phyloP scores from a whole-genome alignment of 2,329 filamentous ascomycete genomes.

The Pseudogymnoascus sp. region DNA sequence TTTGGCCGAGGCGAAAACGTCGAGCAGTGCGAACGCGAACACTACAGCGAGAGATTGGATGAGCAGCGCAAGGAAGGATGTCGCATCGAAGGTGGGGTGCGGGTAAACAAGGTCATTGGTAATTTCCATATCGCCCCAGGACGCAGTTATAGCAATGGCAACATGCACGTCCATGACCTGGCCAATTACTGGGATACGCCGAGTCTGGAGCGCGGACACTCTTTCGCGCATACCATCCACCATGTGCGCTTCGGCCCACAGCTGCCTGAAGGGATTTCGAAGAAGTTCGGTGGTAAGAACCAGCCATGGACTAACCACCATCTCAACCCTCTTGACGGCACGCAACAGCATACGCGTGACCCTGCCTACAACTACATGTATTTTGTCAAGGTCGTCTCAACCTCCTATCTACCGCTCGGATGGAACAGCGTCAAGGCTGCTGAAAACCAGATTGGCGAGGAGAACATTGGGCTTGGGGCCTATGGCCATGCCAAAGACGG shows the following conservation, averaged over 20 bases:
- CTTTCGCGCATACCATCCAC: conserved; percentile 84
- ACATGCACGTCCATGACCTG: conserved; percentile 95
- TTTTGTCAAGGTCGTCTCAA: conserved; percentile 97
- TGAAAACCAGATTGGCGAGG: conserved; percentile 33
- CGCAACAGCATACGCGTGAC: conserved; percentile 67
- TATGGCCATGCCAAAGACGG: conserved; percentile 61
- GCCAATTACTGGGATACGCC: conserved; percentile 84
- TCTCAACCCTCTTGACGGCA: conserved; percentile 79
- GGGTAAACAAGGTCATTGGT: conserved; percentile 96
- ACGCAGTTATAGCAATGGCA: conserved; percentile 89
- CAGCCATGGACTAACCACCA: conserved; percentile 80
- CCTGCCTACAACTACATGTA: conserved; percentile 96
- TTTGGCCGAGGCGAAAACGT: conserved; percentile 89
- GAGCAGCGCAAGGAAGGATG: conserved; percentile 86
- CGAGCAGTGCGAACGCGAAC: conserved; percentile 90
- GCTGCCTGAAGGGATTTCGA: conserved; percentile 62
- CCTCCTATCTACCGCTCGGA: conserved; percentile 85
- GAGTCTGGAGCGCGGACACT: conserved; percentile 57
- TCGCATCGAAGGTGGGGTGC: conserved; percentile 81
- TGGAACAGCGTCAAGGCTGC: conserved; percentile 58
- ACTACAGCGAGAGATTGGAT: conserved; percentile 83
- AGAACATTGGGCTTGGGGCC: conserved; percentile 56
- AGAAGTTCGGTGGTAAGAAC: conserved; percentile 48
- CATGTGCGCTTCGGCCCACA: conserved; percentile 87
- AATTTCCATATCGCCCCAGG: conserved; percentile 98